Evolutionary conservation across 1,284 basidiomycete species (phyloP).

Genomic region (Ganoderma lingzhi): DNA sequence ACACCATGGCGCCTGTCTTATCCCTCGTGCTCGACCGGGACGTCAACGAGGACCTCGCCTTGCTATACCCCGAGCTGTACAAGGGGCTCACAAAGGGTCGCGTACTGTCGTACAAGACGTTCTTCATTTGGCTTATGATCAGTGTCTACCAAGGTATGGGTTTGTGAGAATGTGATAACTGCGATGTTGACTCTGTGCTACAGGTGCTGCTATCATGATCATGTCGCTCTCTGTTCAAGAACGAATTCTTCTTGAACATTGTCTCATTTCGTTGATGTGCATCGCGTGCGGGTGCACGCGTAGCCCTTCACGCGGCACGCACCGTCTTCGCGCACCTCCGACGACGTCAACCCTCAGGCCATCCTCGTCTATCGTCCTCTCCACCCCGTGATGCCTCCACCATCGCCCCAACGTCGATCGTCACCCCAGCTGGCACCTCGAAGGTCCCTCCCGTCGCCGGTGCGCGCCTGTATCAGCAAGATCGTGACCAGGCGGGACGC

Average conservation of each 20-base stretch:
- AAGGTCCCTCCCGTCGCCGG: no score
- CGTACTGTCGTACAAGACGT: conserved; percentile 94
- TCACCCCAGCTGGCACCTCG: no score
- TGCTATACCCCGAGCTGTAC: conserved; percentile 97
- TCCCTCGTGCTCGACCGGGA: conserved; percentile 96
- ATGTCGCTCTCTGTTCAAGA: conserved; percentile 96
- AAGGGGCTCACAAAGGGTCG: conserved; percentile 98
- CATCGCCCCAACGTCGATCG: no score
- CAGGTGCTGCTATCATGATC: conserved; percentile 98
- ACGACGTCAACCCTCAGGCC: no score
- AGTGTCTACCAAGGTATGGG: conserved; percentile 92
- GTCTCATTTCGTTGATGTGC: no score
- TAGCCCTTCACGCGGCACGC: no score
- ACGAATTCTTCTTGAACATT: conserved; percentile 97
- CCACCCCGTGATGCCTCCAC: no score
- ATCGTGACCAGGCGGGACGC: no score
- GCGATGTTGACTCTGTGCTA: neutral
- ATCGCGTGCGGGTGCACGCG: no score
- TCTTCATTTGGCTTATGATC: conserved; percentile 98
- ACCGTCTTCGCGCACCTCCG: no score
- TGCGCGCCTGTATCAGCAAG: no score
- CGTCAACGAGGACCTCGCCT: conserved; percentile 93
- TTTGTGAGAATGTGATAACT: neutral
- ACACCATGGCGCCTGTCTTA: conserved; percentile 99
- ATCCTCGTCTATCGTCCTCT: no score